A percentile compares a stretch with the other conserved stretches of the same genome.
phyloP scores from a whole-genome alignment of 495 filamentous ascomycete species.

The Peziza echinospora region DNA sequence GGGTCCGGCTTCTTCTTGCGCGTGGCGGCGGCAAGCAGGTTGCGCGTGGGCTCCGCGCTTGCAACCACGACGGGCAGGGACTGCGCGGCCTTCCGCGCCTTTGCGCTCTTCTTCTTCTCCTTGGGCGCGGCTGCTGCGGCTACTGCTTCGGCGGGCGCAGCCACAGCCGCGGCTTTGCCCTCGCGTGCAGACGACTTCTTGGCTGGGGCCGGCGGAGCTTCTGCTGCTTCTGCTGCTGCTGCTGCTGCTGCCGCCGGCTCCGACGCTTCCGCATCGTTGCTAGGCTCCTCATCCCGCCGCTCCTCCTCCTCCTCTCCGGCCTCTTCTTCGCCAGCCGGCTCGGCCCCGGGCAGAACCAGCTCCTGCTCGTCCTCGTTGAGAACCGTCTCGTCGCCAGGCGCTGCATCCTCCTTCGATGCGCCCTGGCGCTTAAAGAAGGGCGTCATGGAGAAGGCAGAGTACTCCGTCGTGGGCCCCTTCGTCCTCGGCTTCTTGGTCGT shows the following conservation, averaged over 20 bases:
- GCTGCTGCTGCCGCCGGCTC: neutral
- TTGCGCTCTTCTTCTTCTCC: constrained; percentile 2
- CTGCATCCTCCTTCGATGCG: constrained; percentile 7
- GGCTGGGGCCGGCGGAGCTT: no score
- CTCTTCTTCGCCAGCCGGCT: constrained; percentile 8
- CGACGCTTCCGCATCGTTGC: neutral
- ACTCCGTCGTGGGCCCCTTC: constrained; percentile 2
- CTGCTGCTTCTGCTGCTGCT: neutral
- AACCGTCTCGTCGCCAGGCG: constrained; percentile 10
- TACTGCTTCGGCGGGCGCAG: neutral
- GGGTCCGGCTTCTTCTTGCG: constrained; percentile 6
- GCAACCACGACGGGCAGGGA: constrained; percentile 7
- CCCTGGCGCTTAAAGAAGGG: constrained; percentile 14
- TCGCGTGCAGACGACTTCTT: no score
- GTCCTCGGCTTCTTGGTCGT: constrained; percentile 9
- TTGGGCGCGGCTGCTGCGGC: neutral
- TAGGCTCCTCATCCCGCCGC: neutral
- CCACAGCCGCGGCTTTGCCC: neutral
- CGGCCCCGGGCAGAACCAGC: constrained; percentile 9
- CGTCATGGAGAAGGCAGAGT: constrained; percentile 14
- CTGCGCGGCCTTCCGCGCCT: neutral
- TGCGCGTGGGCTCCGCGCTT: constrained; percentile 3
- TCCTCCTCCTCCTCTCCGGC: constrained; percentile 11
- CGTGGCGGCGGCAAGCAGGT: constrained; percentile 14
- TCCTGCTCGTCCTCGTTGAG: constrained; percentile 11